Evolutionary conservation across 176 grass and related monocot genomes (phyloP), one percentile per base, ranked within the genome.

Genomic region (Aechmea fasciata): DNA sequence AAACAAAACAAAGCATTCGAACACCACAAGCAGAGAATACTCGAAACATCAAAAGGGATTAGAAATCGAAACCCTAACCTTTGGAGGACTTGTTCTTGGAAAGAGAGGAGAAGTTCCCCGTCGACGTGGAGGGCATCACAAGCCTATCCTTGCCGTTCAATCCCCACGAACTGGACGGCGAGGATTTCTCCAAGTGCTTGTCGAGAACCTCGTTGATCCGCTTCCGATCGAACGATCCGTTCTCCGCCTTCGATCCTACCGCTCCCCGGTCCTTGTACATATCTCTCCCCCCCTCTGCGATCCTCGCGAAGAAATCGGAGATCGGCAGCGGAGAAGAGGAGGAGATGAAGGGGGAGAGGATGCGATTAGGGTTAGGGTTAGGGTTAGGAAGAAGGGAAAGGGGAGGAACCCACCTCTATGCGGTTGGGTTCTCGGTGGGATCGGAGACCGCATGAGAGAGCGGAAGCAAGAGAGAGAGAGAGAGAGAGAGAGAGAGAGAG

Each of bases 141-240:
- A 90, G 69, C 69, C 79, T 75, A n/a, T 85, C 76, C 69, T 82
- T 80, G 49, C 55, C 79, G 11, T 69, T 70, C 1, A 83, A 85
- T 3, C 87, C 87, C 83, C 83, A 79, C 48, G 79, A 90, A 11
- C 83, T 85, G 0, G 87, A 79, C 51, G 82, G 82, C 17, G 55
- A 15, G 47, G 69, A 76, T 75, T 89, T 89, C 72, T 90, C 87
- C 41, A 85, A 83, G 69, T 90, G 87, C 73, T 77, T 85, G 79
- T 90, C 87, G 57, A 90, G 83, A 69, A 52, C 83, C 47, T 90
- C 87, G 65, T 80, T 85, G 72, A 90, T 83, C 55, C 87, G 79
- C 57, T 90, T 90, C 57, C 79, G 76, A 52, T 90, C 87, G n/a
- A 70, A 12, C 49, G 49, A 22, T 2, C 49, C 49, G 48, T 26